Evolutionary conservation across 495 filamentous ascomycete genomes (phyloP), one percentile per base, ranked within the genome.

Genomic region (Penicillium cosmopolitanum): DNA sequence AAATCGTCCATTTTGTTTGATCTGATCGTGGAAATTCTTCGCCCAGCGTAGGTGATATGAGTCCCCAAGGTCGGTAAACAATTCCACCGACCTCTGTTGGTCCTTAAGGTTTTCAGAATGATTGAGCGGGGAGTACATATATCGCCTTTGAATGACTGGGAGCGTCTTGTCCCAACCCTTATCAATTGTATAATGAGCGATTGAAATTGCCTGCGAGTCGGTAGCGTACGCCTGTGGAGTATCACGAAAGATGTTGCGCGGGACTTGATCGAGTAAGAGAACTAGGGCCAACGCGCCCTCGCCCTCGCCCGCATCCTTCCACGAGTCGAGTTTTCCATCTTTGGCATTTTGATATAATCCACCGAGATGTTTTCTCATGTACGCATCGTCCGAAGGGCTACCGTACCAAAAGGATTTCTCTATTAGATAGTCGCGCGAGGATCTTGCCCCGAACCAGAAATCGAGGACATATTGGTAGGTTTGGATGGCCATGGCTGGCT

Each of bases 91-190:
- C 4, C 66, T 57, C 28, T 73, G 55, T 54, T 77, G 75, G 42
- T 66, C 66, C 12, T 66, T 55, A 31, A 77, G 38, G 13, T 61
- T 46, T 54, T 77, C 76, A 18, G 63, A 63, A 40, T 76, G 76
- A 58, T 69, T 72, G 18, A 78, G 65, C 0, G 73, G 71, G 9
- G 72, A 56, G 55, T 77, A 77, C 50, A 78, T 66, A 47, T 73
- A 76, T 9, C 64, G 53, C 55, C 63, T 63, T 40, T 73, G 67
- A 11, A 66, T 57, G 7, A 18, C 23, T 0, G 64, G 48, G 9
- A 77, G 53, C 10, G 63, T 19, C n/a, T 60, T 60, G 60, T 77
- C 71, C 53, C 66, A 73, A 0, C 61, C 66, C 21, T 66, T 60
- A 0, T 67, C 67, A 4, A 77, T 64, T 0, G 61, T 74, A 47